A percentile compares a stretch with the other conserved stretches of the same genome.
These are phyloP conservation scores for Pichia nanzhaoensis DNA, from an alignment of 805 yeast genomes.

Conservation along the genomic window DNA sequence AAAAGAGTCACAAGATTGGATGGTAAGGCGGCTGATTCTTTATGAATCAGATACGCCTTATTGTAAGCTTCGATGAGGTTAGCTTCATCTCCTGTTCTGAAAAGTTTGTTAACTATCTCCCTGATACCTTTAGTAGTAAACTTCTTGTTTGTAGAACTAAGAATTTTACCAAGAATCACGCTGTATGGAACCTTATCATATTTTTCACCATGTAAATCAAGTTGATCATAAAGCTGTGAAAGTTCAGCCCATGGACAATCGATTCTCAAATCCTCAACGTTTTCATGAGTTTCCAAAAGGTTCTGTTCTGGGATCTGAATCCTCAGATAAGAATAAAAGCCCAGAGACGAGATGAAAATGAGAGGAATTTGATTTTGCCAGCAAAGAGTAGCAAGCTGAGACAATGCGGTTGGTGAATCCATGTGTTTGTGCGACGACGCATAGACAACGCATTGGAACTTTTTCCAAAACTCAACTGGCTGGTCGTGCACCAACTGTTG, in stretches of 20 bases:
- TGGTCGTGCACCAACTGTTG: too few species aligned
- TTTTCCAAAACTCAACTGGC: constrained; percentile 34
- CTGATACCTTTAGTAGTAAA: constrained; percentile 23
- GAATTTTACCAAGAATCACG: constrained; percentile 51
- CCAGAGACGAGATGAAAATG: constrained; percentile 43
- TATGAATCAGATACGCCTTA: constrained; percentile 41
- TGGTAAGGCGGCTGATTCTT: constrained; percentile 31
- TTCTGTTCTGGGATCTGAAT: constrained; percentile 50
- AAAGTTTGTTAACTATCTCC: constrained; percentile 8
- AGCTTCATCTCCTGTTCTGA: constrained; percentile 26
- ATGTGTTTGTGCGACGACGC: constrained; percentile 8
- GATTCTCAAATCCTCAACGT: constrained; percentile 58
- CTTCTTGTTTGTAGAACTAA: constrained; percentile 21
- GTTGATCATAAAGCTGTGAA: constrained; percentile 39
- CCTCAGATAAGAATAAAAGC: constrained; percentile 60
- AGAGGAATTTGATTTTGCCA: constrained; percentile 48
- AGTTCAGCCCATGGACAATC: constrained; percentile 70
- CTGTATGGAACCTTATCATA: constrained; percentile 67
- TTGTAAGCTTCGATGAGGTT: constrained; percentile 29
- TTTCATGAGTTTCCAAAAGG: constrained; percentile 68
- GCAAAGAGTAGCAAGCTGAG: constrained; percentile 20
- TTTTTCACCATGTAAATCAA: constrained; percentile 38
- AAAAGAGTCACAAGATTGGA: constrained; percentile 23
- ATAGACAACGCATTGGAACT: constrained; percentile 45
- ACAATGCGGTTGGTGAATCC: background rate